These are phyloP conservation scores for Aspergillus hiratsukae DNA, from an alignment of 2,329 filamentous ascomycete species.

Conservation along the genomic window DNA sequence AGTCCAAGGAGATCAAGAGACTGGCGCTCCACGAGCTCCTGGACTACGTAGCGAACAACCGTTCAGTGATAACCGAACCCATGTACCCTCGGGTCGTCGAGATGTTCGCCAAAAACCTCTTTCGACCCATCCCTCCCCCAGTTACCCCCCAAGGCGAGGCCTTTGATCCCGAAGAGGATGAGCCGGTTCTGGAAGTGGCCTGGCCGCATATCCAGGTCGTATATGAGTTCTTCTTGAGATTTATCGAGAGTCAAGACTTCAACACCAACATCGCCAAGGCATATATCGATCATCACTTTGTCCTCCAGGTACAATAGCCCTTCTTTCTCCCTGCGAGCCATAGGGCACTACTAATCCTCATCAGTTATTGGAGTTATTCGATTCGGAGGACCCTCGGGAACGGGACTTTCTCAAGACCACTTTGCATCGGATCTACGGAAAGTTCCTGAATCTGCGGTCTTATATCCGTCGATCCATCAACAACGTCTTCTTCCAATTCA, in stretches of 20 bases:
- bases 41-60: conserved; percentile 97
- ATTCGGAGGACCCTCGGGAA: conserved; percentile 95
- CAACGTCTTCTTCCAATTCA: conserved; percentile 99
- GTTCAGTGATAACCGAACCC: conserved; percentile 95
- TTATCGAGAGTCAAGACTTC: conserved; percentile 99
- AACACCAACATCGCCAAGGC: conserved; percentile 99
- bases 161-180: conserved; percentile 97
- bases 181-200: conserved; percentile 93
- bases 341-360: conserved; percentile 6
- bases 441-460: conserved; percentile 94
- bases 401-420: conserved; percentile 98
- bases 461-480: conserved; percentile 98
- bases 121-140: conserved; percentile 92
- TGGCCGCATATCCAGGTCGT: conserved; percentile 99
- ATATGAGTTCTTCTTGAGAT: conserved; percentile 97
- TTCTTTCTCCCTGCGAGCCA: background rate
- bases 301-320: conserved; percentile 60
- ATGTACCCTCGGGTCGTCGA: conserved; percentile 99
- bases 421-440: conserved; percentile 95
- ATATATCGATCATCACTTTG: conserved; percentile 97
- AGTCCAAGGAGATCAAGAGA: conserved; percentile 98
- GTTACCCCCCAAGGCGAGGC: conserved; percentile 98
- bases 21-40: conserved; percentile 91
- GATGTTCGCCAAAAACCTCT: conserved; percentile 99
- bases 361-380: conserved; percentile 90